These are phyloP conservation scores for Cyclanthera cordifolia DNA, from an alignment of 306 rosid species.

Conservation along the genomic window DNA sequence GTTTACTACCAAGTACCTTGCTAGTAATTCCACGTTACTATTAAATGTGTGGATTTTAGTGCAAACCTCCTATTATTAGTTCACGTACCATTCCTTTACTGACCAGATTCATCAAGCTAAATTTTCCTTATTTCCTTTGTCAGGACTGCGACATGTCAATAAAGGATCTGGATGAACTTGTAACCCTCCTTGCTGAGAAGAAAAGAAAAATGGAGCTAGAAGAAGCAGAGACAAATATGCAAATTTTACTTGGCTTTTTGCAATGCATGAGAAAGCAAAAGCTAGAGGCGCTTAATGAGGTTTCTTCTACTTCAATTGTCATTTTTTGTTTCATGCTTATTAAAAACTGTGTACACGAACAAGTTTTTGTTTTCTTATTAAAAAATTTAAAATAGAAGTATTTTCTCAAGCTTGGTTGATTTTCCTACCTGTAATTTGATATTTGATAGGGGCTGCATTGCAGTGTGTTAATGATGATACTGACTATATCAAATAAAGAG, in stretches of 20 bases:
- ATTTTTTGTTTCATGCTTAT: background rate
- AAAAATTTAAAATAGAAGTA: background rate
- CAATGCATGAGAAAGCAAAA: conserved; percentile 81
- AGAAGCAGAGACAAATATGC: conserved; percentile 94
- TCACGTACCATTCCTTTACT: background rate
- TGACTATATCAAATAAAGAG: background rate
- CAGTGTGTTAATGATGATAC: background rate
- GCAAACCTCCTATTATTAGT: background rate
- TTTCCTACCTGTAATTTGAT: background rate
- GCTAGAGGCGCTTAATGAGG: conserved; percentile 81
- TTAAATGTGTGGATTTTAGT: background rate
- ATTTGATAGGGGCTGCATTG: background rate
- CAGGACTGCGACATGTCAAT: conserved; percentile 90
- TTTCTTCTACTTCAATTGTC: conserved; percentile 15
- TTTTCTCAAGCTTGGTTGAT: background rate
- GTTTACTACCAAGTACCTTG: background rate
- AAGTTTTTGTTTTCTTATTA: background rate
- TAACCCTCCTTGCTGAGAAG: conserved; percentile 68
- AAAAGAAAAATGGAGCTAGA: conserved; percentile 98
- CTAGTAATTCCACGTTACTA: background rate
- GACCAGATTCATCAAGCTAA: background rate
- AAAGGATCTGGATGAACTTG: conserved; percentile 70
- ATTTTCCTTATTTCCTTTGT: background rate
- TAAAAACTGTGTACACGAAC: background rate
- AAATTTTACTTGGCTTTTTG: conserved; percentile 78